Conservation (phyloP, 225 moss, liverwort and hornwort genomes). For the Pseudisothecium myosuroides region DNA sequence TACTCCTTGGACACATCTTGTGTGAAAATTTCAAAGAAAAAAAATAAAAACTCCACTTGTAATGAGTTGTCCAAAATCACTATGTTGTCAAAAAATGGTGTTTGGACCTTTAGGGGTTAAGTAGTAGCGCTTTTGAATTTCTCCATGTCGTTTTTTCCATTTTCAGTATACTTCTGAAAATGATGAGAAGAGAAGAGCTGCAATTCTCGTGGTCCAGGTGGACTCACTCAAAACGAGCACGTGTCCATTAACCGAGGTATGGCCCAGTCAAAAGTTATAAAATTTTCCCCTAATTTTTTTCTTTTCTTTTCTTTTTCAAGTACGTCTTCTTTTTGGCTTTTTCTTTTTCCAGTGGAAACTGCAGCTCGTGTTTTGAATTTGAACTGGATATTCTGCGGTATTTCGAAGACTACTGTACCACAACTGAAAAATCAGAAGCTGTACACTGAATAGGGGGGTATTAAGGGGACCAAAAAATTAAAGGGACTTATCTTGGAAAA, state of each 20-base stretch:
- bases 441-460: no score
- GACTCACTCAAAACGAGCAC: background rate
- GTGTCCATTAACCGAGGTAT: background rate
- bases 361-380: background rate
- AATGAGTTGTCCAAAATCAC: no score
- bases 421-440: background rate
- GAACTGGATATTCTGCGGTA: background rate
- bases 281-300: background rate
- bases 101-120: no score
- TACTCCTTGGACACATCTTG: no score
- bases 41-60: no score
- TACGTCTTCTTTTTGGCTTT: no score
- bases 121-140: background rate
- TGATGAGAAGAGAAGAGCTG: background rate
- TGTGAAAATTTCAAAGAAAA: no score
- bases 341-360: background rate
- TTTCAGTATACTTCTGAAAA: background rate
- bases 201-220: background rate
- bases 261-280: background rate
- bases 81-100: no score
- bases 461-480: no score
- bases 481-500: no score
- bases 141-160: background rate
- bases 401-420: background rate
- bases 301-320: background rate